These are phyloP conservation scores for Microthyrium microscopicum DNA, from an alignment of 2,329 filamentous ascomycete species.

Conservation along the genomic window DNA sequence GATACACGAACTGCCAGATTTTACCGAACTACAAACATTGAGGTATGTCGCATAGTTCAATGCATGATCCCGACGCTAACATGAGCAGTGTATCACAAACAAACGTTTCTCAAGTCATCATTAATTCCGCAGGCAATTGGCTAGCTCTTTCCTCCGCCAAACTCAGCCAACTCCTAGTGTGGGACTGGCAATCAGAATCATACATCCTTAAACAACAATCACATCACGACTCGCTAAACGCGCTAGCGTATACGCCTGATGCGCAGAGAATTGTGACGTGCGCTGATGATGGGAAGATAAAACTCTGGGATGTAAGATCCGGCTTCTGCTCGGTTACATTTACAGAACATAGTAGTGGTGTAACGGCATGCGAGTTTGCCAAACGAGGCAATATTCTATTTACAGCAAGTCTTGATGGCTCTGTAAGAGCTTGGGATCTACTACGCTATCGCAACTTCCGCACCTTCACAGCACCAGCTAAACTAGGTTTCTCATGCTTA, in stretches of 20 bases:
- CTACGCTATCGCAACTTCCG: constrained; percentile 93
- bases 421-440: constrained; percentile 87
- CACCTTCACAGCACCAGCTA: constrained; percentile 85
- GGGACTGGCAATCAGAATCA: constrained; percentile 99
- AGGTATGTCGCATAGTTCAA: constrained; percentile 21
- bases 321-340: constrained; percentile 98
- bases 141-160: constrained; percentile 92
- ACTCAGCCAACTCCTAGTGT: constrained; percentile 87
- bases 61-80: constrained; percentile 9
- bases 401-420: constrained; percentile 87
- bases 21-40: constrained; percentile 81
- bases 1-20: constrained; percentile 88
- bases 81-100: constrained; percentile 75
- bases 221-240: constrained; percentile 91
- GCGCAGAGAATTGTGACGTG: constrained; percentile 85
- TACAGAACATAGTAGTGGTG: constrained; percentile 86
- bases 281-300: constrained; percentile 94
- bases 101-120: constrained; percentile 84
- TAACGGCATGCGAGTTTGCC: constrained; percentile 87
- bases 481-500: constrained; percentile 82
- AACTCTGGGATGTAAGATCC: constrained; percentile 93
- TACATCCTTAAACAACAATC: constrained; percentile 98
- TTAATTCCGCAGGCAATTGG: constrained; percentile 93
- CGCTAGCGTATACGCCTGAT: constrained; percentile 82
- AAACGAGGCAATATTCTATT: constrained; percentile 93